Conservation (phyloP, 2,329 filamentous ascomycete genomes). For the Aureobasidium melanogenum region DNA sequence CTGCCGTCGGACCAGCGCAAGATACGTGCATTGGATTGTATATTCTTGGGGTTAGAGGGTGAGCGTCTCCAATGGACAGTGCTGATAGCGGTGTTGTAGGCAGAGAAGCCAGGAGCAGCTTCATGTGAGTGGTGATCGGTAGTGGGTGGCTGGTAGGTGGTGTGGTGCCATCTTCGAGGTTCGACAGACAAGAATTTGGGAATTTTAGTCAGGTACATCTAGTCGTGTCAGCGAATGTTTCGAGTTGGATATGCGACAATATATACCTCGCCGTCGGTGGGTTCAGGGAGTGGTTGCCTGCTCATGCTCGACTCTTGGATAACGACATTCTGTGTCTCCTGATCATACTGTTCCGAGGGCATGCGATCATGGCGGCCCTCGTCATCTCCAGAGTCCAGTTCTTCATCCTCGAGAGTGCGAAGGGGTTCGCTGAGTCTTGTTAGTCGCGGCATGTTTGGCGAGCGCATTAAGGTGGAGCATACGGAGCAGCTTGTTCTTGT, state of each 20-base stretch:
- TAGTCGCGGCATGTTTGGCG: neutral
- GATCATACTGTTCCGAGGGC: slow-evolving; percentile 36
- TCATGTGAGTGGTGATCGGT: slow-evolving; percentile 46
- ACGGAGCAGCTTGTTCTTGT: slow-evolving; percentile 18
- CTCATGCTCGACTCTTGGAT: slow-evolving; percentile 57
- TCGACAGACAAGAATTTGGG: slow-evolving; percentile 65
- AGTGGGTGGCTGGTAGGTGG: slow-evolving; percentile 56
- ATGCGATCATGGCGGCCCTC: slow-evolving; percentile 56
- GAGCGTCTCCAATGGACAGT: slow-evolving; percentile 64
- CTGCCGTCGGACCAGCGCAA: slow-evolving; percentile 75
- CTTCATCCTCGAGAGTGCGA: slow-evolving; percentile 52
- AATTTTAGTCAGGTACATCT: slow-evolving; percentile 63
- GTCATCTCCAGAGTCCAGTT: slow-evolving; percentile 54
- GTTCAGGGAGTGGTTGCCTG: slow-evolving; percentile 61
- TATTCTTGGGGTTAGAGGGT: slow-evolving; percentile 51
- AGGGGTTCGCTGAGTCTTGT: slow-evolving; percentile 15
- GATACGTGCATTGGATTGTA: slow-evolving; percentile 67
- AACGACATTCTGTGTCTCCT: slow-evolving; percentile 40
- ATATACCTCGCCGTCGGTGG: slow-evolving; percentile 59
- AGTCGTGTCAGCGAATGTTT: neutral
- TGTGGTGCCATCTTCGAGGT: slow-evolving; percentile 57
- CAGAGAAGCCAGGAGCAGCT: slow-evolving; percentile 42
- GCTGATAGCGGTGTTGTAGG: slow-evolving; percentile 56
- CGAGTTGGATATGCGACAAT: neutral
- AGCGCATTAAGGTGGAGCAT: neutral